Evolutionary conservation across 345 rosid species (phyloP).

Genomic region (Murraya koenigii): DNA sequence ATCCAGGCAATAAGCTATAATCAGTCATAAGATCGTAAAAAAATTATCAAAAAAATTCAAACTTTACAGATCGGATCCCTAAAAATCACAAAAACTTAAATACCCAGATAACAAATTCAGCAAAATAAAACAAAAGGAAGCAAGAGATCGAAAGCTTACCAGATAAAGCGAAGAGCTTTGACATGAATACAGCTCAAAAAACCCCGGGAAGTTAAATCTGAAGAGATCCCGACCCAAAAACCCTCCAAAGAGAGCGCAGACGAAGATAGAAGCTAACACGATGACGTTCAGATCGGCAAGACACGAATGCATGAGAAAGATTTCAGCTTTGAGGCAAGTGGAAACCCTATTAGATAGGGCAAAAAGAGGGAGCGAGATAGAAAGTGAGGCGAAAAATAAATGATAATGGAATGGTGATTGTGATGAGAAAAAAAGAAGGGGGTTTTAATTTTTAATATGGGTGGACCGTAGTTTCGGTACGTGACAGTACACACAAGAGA

Average conservation of each 20-base stretch:
- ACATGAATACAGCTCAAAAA: conserved; percentile 62
- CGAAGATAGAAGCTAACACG: conserved; percentile 21
- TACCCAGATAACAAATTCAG: conserved; percentile 1
- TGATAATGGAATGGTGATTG: conserved; percentile 7
- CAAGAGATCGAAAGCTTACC: conserved; percentile 41
- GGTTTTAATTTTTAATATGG: conserved; percentile 14
- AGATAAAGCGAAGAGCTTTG: conserved; percentile 61
- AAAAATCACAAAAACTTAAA: conserved; percentile 17
- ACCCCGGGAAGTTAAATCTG: conserved; percentile 39
- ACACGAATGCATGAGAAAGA: conserved; percentile 50
- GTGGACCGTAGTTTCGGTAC: conserved; percentile 18
- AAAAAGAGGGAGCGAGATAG: conserved; percentile 34
- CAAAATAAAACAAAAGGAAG: not conserved
- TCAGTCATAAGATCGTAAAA: not conserved
- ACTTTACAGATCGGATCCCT: not conserved
- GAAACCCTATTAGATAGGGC: conserved; percentile 90
- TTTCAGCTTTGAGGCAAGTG: conserved; percentile 22
- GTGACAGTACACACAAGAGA: conserved; percentile 29
- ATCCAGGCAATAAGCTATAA: not conserved
- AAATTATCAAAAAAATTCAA: not conserved
- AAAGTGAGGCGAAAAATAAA: not conserved
- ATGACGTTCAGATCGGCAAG: conserved; percentile 14
- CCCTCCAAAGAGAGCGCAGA: conserved; percentile 59
- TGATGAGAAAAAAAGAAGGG: not conserved
- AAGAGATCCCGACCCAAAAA: conserved; percentile 44